These are phyloP conservation scores for Lichtheimia ornata DNA, from an alignment of 371 early-diverging fungal genomes.

Conservation along the genomic window DNA sequence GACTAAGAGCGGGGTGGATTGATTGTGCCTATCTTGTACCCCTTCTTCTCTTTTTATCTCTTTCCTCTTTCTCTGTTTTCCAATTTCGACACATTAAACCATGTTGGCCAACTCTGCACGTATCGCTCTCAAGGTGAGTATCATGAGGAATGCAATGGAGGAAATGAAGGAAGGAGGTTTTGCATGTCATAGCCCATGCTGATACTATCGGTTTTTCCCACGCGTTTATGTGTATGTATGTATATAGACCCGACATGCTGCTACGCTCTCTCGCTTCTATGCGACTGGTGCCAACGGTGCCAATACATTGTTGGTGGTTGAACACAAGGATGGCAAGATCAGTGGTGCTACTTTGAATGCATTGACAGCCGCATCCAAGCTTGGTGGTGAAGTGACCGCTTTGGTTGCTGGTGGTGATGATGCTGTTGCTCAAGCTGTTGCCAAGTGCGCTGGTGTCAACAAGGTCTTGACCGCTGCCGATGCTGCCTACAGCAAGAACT, in stretches of 20 bases:
- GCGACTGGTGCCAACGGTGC: slow-evolving; percentile 58
- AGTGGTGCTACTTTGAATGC: slow-evolving; percentile 84
- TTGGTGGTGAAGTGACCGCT: slow-evolving; percentile 84
- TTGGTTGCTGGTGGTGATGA: slow-evolving; percentile 85
- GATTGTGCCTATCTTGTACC: neutral
- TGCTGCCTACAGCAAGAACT: slow-evolving; percentile 73
- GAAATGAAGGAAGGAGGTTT: neutral
- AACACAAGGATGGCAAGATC: slow-evolving; percentile 82
- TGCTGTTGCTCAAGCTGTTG: slow-evolving; percentile 67
- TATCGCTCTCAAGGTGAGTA: slow-evolving; percentile 14
- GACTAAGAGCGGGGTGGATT: neutral
- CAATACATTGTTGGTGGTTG: slow-evolving; percentile 85
- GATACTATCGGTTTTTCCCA: neutral
- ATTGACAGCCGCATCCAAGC: slow-evolving; percentile 81
- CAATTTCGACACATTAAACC: neutral
- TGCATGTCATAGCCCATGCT: neutral
- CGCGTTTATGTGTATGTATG: neutral
- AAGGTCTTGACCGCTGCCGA: slow-evolving; percentile 87
- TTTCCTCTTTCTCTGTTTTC: neutral
- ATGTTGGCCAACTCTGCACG: slow-evolving; percentile 20
- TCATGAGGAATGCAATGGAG: neutral
- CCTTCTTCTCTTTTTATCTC: neutral
- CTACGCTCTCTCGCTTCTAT: slow-evolving; percentile 53
- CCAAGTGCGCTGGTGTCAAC: slow-evolving; percentile 73
- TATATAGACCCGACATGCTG: slow-evolving; percentile 33